Evolutionary conservation across 352 stramenopile species (phyloP).

Genomic region (Globisporangium rhizosaccharum): DNA sequence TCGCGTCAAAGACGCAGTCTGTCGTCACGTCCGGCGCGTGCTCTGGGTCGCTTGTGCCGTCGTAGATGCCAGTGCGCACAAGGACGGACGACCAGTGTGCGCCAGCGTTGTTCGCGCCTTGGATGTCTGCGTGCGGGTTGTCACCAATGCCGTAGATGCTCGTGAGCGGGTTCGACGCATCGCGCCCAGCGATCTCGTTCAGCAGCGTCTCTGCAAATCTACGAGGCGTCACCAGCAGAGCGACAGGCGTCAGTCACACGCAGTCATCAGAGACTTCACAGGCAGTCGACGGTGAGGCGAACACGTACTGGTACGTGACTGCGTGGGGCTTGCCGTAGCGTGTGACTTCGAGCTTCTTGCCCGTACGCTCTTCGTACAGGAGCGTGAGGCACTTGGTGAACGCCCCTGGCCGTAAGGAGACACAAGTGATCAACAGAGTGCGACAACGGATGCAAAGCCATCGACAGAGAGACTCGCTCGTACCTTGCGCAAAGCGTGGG

Average conservation of each 20-base stretch:
- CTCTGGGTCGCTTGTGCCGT: conserved; percentile 50
- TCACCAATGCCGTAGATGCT: conserved; percentile 87
- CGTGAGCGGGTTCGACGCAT: conserved; percentile 31
- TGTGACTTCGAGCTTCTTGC: conserved; percentile 57
- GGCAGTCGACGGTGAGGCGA: too few relatives aligned
- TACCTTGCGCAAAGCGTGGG: conserved; percentile 80
- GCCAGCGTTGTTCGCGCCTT: conserved; percentile 82
- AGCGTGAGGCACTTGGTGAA: conserved; percentile 76
- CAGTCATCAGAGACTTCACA: background rate
- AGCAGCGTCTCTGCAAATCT: conserved; percentile 71
- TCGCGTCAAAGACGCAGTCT: conserved; percentile 65
- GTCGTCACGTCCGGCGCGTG: conserved; percentile 62
- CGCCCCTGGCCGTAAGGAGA: conserved; percentile 26
- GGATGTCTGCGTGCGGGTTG: conserved; percentile 84
- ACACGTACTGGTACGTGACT: conserved; percentile 74
- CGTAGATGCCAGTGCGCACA: conserved; percentile 83
- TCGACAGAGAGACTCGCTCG: background rate
- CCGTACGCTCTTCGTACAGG: conserved; percentile 65
- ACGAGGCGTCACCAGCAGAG: background rate
- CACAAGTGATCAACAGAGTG: too few relatives aligned
- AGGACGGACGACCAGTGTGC: conserved; percentile 82
- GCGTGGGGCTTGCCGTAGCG: conserved; percentile 83
- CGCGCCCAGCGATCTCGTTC: conserved; percentile 41
- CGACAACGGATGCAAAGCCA: background rate
- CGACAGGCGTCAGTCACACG: background rate